Conservation (phyloP, 2,329 filamentous ascomycete genomes). For the Cladosporium sphaerospermum region DNA sequence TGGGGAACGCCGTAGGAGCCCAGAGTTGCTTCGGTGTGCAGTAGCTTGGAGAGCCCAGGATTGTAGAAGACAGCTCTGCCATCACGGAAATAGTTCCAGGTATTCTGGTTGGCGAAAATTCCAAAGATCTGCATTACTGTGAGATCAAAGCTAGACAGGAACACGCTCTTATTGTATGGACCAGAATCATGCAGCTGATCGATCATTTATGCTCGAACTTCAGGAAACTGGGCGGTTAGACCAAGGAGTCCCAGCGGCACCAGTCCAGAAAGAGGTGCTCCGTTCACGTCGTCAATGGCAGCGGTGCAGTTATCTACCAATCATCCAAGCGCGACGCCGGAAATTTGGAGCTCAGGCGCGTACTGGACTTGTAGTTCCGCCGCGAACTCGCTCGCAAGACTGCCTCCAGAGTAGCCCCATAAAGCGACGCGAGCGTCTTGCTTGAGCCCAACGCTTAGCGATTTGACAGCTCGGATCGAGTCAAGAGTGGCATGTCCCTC, state of each 20-base stretch:
- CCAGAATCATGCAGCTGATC: conserved; percentile 24
- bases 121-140: conserved; percentile 22
- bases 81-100: conserved; percentile 38
- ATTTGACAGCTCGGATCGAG: conserved; percentile 37
- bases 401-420: conserved; percentile 54
- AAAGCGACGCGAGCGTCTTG: conserved; percentile 31
- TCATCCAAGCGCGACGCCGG: conserved; percentile 47
- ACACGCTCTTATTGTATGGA: conserved; percentile 31
- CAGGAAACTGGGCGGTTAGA: conserved; percentile 32
- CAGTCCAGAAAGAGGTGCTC: conserved; percentile 24
- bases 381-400: conserved; percentile 47
- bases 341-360: conserved; percentile 47
- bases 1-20: conserved; percentile 38
- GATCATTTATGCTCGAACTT: conserved; percentile 23
- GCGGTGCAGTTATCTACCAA: conserved; percentile 37
- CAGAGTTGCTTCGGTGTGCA: conserved; percentile 30
- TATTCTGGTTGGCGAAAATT: conserved; percentile 30
- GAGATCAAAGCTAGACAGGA: conserved; percentile 25
- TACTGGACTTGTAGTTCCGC: conserved; percentile 48
- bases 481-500: conserved; percentile 42
- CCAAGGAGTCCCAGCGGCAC: conserved; percentile 32
- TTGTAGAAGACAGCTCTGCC: conserved; percentile 24
- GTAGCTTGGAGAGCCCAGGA: conserved; percentile 22
- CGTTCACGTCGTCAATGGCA: conserved; percentile 33
- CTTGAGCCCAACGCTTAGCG: conserved; percentile 3